Conservation (phyloP, 106 monocot species). For the Acorus calamus region DNA sequence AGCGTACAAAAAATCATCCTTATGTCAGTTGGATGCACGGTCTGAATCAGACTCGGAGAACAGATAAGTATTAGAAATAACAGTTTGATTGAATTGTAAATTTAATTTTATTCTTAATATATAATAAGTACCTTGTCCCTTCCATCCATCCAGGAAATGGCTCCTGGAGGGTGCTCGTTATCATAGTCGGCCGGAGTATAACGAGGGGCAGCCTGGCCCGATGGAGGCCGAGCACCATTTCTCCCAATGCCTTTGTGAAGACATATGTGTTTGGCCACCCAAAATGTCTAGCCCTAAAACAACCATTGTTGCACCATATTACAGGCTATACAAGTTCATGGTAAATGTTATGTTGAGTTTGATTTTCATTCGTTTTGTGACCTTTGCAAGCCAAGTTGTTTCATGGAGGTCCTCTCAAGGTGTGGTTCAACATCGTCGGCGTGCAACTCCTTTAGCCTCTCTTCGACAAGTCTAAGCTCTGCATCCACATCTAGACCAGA, state of each 20-base stretch:
- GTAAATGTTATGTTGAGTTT: not conserved
- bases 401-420: constrained; percentile 33
- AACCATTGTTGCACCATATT: not conserved
- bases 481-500: constrained; percentile 38
- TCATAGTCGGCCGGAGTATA: constrained; percentile 62
- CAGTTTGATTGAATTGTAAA: too few relatives aligned
- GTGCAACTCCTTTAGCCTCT: constrained; percentile 20
- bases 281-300: constrained; percentile 39
- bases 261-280: constrained; percentile 92
- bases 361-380: not conserved
- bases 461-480: constrained; percentile 39
- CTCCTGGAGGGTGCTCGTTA: constrained; percentile 63
- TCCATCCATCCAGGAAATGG: constrained; percentile 80
- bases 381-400: constrained; percentile 53
- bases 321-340: not conserved
- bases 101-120: not conserved
- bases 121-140: constrained; percentile 35
- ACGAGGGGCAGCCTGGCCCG: constrained; percentile 49
- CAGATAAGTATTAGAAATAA: too few relatives aligned
- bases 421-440: constrained; percentile 6
- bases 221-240: constrained; percentile 56
- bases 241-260: constrained; percentile 76
- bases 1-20: not conserved
- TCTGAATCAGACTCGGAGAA: too few relatives aligned
- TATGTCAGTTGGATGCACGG: too few relatives aligned